Conservation (phyloP, 2,329 filamentous ascomycete species). For the Fusarium sp. region DNA sequence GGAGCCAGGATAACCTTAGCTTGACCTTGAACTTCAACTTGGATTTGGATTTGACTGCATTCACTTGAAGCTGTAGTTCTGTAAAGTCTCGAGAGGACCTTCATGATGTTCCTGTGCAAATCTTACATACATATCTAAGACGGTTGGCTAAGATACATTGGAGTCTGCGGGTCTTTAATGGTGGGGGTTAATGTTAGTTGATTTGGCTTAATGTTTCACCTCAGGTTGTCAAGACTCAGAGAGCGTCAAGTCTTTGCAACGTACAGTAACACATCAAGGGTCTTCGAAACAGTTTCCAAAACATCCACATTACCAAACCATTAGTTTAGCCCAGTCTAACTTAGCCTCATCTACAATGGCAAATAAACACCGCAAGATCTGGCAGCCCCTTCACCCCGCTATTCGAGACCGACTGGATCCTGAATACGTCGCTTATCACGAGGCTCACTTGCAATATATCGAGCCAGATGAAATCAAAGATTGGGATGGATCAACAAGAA, state of each 20-base stretch:
- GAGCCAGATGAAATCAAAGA: constrained; percentile 47
- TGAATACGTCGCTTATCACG: constrained; percentile 54
- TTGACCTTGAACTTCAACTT: background rate
- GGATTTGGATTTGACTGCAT: too few species aligned
- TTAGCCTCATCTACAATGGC: constrained; percentile 2
- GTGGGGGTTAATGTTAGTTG: constrained; percentile 6
- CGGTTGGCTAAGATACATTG: background rate
- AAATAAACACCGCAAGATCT: constrained; percentile 28
- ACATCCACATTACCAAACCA: background rate
- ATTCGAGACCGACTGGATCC: constrained; percentile 50
- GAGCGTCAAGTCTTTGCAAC: background rate
- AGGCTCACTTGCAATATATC: constrained; percentile 52
- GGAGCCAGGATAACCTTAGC: background rate
- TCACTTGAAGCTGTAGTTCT: background rate
- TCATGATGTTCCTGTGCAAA: background rate
- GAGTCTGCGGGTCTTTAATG: constrained; percentile 16
- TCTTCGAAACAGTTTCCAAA: constrained; percentile 1
- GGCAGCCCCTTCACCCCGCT: constrained; percentile 51
- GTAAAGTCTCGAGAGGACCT: background rate
- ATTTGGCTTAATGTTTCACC: constrained; percentile 7
- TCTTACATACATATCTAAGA: background rate
- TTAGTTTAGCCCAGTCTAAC: background rate
- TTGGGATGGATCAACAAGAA: constrained; percentile 50
- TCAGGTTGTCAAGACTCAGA: background rate
- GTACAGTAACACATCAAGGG: background rate